These are phyloP conservation scores for Hortiboletus campestris DNA, from an alignment of 768 basidiomycete genomes.

Conservation along the genomic window DNA sequence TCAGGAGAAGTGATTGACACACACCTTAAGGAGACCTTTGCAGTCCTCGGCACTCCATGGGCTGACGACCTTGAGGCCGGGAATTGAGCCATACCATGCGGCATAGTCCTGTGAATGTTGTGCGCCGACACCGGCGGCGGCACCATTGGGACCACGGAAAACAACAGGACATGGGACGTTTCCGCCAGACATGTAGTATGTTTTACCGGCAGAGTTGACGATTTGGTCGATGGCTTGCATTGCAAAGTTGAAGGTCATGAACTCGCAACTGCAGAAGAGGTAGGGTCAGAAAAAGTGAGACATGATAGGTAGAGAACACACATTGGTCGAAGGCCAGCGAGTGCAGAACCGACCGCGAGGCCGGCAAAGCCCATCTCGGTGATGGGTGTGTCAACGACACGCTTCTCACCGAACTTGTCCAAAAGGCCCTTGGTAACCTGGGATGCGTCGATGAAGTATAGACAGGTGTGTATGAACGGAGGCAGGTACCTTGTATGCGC, in stretches of 20 bases:
- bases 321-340: conserved; percentile 94
- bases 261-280: conserved; percentile 73
- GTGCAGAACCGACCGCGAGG: conserved; percentile 90
- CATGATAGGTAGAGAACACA: conserved; percentile 34
- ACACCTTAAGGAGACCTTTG: conserved; percentile 94
- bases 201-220: conserved; percentile 99
- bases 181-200: conserved; percentile 99
- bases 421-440: conserved; percentile 97
- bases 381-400: conserved; percentile 95
- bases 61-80: conserved; percentile 95
- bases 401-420: conserved; percentile 99
- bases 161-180: conserved; percentile 98
- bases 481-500: conserved; percentile 81
- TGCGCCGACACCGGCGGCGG: conserved; percentile 93
- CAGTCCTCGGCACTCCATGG: conserved; percentile 99
- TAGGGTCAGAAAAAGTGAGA: conserved; percentile 8
- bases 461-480: neutral
- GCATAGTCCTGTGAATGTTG: conserved; percentile 99
- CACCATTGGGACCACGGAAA: conserved; percentile 99
- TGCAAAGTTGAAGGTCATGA: conserved; percentile 99
- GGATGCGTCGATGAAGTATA: conserved; percentile 9
- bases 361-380: conserved; percentile 99
- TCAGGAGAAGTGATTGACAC: conserved; percentile 11
- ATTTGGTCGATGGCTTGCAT: conserved; percentile 99
- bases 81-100: conserved; percentile 90